Evolutionary conservation across 345 rosid genomes (phyloP).

Genomic region (Brassica incana): DNA sequence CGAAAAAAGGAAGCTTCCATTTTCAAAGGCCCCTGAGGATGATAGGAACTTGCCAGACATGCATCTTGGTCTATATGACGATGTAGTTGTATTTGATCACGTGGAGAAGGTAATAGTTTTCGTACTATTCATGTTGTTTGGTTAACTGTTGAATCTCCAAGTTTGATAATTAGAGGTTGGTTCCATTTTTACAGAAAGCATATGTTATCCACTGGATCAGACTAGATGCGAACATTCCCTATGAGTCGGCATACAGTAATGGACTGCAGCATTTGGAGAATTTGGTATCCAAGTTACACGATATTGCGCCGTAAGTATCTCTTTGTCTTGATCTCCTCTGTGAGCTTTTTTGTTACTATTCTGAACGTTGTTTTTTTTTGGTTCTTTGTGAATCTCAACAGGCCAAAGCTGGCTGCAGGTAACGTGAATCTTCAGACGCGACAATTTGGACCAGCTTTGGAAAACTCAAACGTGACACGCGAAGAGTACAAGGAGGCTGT

Average conservation of each 20-base stretch:
- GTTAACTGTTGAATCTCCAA: not conserved
- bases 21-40: constrained; percentile 70
- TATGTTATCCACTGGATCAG: constrained; percentile 69
- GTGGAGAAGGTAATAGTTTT: constrained; percentile 71
- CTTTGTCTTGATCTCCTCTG: constrained; percentile 8
- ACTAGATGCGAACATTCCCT: constrained; percentile 49
- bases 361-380: not conserved
- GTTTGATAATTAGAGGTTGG: not conserved
- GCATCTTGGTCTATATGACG: constrained; percentile 79
- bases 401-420: constrained; percentile 77
- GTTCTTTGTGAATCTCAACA: constrained; percentile 35
- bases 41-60: constrained; percentile 88
- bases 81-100: constrained; percentile 82
- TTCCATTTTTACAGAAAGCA: constrained; percentile 46
- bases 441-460: constrained; percentile 61
- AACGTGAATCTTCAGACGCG: constrained; percentile 53
- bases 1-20: constrained; percentile 76
- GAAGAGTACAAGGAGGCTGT: constrained; percentile 72
- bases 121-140: constrained; percentile 1
- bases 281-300: constrained; percentile 53
- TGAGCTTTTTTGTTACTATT: not conserved
- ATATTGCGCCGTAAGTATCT: constrained; percentile 49
- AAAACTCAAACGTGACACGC: constrained; percentile 63
- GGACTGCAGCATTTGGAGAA: constrained; percentile 53
- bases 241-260: constrained; percentile 55